phyloP scores from a whole-genome alignment of 768 basidiomycete genomes.

The Termitomyces sp. region DNA sequence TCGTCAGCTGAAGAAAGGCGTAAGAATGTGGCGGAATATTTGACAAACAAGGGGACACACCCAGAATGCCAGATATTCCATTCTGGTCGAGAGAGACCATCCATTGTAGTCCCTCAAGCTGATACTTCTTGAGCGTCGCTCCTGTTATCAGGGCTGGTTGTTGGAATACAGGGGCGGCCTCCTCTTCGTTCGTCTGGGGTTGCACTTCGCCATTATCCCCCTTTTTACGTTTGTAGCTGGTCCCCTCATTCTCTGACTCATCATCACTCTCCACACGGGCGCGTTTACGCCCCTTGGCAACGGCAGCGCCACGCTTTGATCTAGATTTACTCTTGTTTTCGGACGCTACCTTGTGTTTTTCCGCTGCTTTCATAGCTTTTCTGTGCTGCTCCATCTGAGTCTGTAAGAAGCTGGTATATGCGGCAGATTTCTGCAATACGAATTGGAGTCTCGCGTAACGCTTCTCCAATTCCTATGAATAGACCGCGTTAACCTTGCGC shows the following conservation, averaged over 20 bases:
- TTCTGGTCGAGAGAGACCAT: constrained; percentile 86
- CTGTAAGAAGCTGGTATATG: constrained; percentile 69
- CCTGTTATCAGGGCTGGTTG: constrained; percentile 84
- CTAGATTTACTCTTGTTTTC: constrained; percentile 1
- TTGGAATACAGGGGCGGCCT: constrained; percentile 37
- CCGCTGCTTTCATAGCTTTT: constrained; percentile 18
- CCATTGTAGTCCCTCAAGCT: constrained; percentile 94
- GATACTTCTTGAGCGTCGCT: constrained; percentile 81
- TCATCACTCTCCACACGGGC: constrained; percentile 13
- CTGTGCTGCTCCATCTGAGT: constrained; percentile 69
- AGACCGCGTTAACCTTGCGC: not conserved
- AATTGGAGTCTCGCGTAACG: constrained; percentile 52
- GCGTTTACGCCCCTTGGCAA: constrained; percentile 16
- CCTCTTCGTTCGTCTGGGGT: constrained; percentile 16
- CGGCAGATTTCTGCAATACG: constrained; percentile 69
- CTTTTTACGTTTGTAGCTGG: constrained; percentile 16
- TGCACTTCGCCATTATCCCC: constrained; percentile 12
- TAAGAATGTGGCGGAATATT: not conserved
- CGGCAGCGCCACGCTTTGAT: not conserved
- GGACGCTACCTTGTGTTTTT: constrained; percentile 4
- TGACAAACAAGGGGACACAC: constrained; percentile 25
- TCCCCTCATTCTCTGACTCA: constrained; percentile 11
- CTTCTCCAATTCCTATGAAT: constrained; percentile 39
- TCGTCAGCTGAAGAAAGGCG: constrained; percentile 65
- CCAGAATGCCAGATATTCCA: constrained; percentile 75